A percentile compares a stretch with the other conserved stretches of the same genome.
These are phyloP conservation scores for Simmondsia chinensis DNA, from an alignment of 148 eudicot species.

Conservation along the genomic window DNA sequence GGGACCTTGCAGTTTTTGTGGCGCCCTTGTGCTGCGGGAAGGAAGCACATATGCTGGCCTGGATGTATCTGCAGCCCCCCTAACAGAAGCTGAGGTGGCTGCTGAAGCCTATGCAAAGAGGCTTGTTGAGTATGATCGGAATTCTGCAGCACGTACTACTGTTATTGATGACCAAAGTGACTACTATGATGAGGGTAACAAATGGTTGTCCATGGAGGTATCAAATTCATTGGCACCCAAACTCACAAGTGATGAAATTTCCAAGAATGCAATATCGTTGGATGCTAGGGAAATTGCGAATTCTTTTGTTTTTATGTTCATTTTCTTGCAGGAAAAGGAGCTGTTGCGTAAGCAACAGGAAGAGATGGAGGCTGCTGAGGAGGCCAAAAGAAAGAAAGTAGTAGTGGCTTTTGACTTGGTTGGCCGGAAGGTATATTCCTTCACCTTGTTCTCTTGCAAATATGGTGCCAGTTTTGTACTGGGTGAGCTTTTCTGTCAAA, in stretches of 20 bases:
- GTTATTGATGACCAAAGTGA: constrained; percentile 99
- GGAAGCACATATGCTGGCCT: constrained; percentile 95
- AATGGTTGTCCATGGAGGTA: constrained; percentile 95
- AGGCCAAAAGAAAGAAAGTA: constrained; percentile 71
- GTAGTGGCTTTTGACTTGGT: constrained; percentile 92
- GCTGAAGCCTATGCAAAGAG: constrained; percentile 98
- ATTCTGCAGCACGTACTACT: constrained; percentile 95
- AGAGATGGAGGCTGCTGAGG: constrained; percentile 77
- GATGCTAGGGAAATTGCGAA: background rate
- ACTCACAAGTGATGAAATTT: background rate
- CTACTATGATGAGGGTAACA: constrained; percentile 87
- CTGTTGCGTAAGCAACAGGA: constrained; percentile 76
- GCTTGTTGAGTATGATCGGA: constrained; percentile 93
- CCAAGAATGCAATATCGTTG: too few relatives aligned
- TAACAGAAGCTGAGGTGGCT: constrained; percentile 74
- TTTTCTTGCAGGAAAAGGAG: constrained; percentile 71
- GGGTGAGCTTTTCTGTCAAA: background rate
- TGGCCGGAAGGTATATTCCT: constrained; percentile 76
- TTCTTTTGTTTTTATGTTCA: background rate
- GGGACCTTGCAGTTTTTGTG: constrained; percentile 94
- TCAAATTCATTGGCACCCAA: background rate
- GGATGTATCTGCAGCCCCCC: constrained; percentile 37
- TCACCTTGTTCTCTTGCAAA: background rate
- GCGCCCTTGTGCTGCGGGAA: constrained; percentile 85
- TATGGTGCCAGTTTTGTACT: background rate